These are phyloP conservation scores for Saxophila tyrrhenica DNA, from an alignment of 495 filamentous ascomycete genomes.

Conservation along the genomic window DNA sequence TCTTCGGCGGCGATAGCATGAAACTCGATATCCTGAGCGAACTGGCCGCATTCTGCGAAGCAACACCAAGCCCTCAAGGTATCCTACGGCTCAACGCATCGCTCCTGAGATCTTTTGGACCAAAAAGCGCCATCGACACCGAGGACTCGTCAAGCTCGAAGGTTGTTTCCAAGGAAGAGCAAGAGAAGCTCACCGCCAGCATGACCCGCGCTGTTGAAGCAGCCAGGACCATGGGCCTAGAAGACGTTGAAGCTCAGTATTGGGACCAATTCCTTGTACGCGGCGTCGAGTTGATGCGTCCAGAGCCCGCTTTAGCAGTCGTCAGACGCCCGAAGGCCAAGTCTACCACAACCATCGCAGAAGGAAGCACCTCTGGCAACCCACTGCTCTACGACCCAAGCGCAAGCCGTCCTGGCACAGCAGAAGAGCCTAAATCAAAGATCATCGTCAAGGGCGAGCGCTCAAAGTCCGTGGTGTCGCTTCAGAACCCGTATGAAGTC, in stretches of 20 bases:
- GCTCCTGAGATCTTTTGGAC: slow-evolving; percentile 64
- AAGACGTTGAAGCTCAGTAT: slow-evolving; percentile 64
- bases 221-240: slow-evolving; percentile 56
- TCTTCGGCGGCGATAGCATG: slow-evolving; percentile 50
- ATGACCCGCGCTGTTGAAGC: slow-evolving; percentile 72
- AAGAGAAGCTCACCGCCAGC: slow-evolving; percentile 65
- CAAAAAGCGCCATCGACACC: slow-evolving; percentile 27
- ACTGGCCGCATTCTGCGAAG: slow-evolving; percentile 86
- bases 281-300: slow-evolving; percentile 56
- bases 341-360: neutral
- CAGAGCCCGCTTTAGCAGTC: slow-evolving; percentile 44
- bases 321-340: slow-evolving; percentile 50
- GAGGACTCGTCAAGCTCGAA: slow-evolving; percentile 25
- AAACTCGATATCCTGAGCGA: slow-evolving; percentile 75
- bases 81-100: slow-evolving; percentile 78
- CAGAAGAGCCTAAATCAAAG: neutral
- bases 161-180: slow-evolving; percentile 67
- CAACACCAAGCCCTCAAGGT: slow-evolving; percentile 80
- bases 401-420: slow-evolving; percentile 5
- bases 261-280: slow-evolving; percentile 95
- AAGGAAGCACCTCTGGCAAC: slow-evolving; percentile 3
- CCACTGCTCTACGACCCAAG: slow-evolving; percentile 47
- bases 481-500: slow-evolving; percentile 92
- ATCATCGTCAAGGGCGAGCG: slow-evolving; percentile 39
- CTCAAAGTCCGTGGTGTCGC: slow-evolving; percentile 61